Evolutionary conservation across 2,329 filamentous ascomycete genomes (phyloP), one percentile per base, ranked within the genome.

Genomic region (Orbilia oligospora): DNA sequence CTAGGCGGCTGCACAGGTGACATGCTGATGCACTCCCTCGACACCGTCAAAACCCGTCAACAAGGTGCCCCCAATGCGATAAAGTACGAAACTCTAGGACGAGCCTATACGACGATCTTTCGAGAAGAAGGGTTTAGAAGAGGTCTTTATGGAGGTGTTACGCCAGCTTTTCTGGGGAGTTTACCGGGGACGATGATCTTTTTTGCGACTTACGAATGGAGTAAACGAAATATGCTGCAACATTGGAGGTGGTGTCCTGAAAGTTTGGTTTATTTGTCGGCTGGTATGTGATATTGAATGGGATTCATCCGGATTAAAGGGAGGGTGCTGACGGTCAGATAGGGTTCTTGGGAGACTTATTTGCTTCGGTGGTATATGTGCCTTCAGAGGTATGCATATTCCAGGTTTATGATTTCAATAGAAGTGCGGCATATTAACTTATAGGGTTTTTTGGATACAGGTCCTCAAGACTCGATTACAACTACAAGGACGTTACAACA

Each of bases 11-110:
- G 93, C 16, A 97, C 92, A 71, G 96, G 97, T 76, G 96, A 99
- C 85, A 92, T 99, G 89, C 87, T 99, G 81, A 99, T 99, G 96
- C 96, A 99, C 86, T 98, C 95, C 55, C 89, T 99, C 83, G 96
- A 99, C 85, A 99, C 96, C 0, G 96, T 99, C 82, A 99, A 99
- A 86, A 99, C 96, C 56, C 90, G 96, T 82, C 97, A 99, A 84
- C 96, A 99, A 85, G 96, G 95, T 83, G 96, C 98, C 83, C 94
- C 95, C 53, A 89, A 97, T 78, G 96, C 96, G 22, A 92, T 96
- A 0, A 97, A 93, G 85, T 99, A 99, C 86, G 91, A 92, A 10
- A 95, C 93, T 16, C 90, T 98, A 84, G 92, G 92, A 46, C 92
- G 92, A 75, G 96, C 95, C 3, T 99, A 98, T 86, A 89, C 92